These are phyloP conservation scores for Begonia masoniana DNA, from an alignment of 306 rosid species.

Conservation along the genomic window DNA sequence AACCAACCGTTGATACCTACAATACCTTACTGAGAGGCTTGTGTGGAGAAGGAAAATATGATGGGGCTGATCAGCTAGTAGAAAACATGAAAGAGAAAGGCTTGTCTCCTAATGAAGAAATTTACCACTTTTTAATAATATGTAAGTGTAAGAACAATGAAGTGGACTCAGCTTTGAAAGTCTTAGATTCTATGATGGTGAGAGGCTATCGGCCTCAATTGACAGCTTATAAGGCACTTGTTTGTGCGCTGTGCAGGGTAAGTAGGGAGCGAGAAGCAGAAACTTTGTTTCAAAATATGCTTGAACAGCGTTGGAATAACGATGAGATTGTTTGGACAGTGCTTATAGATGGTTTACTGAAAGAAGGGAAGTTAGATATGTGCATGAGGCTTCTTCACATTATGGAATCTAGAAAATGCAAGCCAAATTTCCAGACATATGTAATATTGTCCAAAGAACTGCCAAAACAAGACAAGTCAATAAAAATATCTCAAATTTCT, in stretches of 20 bases:
- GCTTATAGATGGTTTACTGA: conserved; percentile 28
- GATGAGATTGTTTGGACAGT: conserved; percentile 41
- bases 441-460: conserved; percentile 21
- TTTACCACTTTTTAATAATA: conserved; percentile 14
- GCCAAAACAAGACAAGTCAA: conserved; percentile 11
- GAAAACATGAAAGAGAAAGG: conserved; percentile 23
- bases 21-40: conserved; percentile 23
- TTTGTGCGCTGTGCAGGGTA: conserved; percentile 24
- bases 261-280: conserved; percentile 22
- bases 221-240: conserved; percentile 20
- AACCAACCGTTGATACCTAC: conserved; percentile 24
- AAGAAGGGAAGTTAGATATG: conserved; percentile 17
- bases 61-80: conserved; percentile 20
- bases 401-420: conserved; percentile 22
- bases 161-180: conserved; percentile 22
- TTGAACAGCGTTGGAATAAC: conserved; percentile 20
- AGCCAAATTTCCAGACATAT: conserved; percentile 20
- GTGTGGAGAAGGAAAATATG: conserved; percentile 25
- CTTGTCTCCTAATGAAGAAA: conserved; percentile 17
- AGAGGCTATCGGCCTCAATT: conserved; percentile 13
- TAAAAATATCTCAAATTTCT: conserved; percentile 15
- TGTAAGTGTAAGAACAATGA: conserved; percentile 18
- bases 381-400: conserved; percentile 28
- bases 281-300: conserved; percentile 24
- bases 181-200: conserved; percentile 16